These are phyloP conservation scores for Periconia sp. DNA, from an alignment of 2,329 filamentous ascomycete species.

Conservation along the genomic window DNA sequence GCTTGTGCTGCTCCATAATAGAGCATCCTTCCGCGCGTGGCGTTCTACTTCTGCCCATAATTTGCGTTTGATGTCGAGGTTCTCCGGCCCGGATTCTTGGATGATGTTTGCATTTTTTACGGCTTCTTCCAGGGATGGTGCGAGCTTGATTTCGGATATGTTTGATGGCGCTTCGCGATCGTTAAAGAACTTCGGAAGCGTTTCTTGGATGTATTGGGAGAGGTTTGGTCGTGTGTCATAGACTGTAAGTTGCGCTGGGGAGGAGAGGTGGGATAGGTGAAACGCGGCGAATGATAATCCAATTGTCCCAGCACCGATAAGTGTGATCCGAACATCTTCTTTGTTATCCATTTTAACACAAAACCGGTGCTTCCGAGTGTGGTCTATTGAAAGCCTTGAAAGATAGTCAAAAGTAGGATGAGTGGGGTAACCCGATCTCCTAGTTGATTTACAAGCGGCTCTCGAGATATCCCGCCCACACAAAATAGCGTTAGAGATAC, in stretches of 20 bases:
- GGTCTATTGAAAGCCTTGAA: background rate
- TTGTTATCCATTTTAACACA: slow-evolving; percentile 8
- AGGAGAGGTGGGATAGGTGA: slow-evolving; percentile 50
- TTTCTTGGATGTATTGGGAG: slow-evolving; percentile 45
- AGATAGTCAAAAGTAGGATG: too few species aligned
- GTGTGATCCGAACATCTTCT: slow-evolving; percentile 35
- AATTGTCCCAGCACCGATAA: slow-evolving; percentile 54
- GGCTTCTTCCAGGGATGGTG: slow-evolving; percentile 42
- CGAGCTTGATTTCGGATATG: slow-evolving; percentile 39
- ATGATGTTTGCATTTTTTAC: slow-evolving; percentile 54
- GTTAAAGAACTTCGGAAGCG: slow-evolving; percentile 49
- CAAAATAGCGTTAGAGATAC: too few species aligned
- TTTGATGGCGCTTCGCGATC: slow-evolving; percentile 9
- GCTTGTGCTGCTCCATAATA: slow-evolving; percentile 61
- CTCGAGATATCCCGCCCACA: too few species aligned
- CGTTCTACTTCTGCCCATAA: slow-evolving; percentile 56
- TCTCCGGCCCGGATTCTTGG: slow-evolving; percentile 63
- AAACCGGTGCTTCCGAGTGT: background rate
- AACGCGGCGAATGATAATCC: slow-evolving; percentile 60
- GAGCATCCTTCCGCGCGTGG: slow-evolving; percentile 46
- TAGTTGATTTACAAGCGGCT: too few species aligned
- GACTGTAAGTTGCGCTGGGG: slow-evolving; percentile 47
- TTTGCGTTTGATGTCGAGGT: slow-evolving; percentile 52
- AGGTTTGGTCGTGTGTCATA: slow-evolving; percentile 55
- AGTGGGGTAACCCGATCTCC: too few species aligned